A percentile compares a stretch with the other conserved stretches of the same genome.
Conservation (phyloP, 768 basidiomycete species). For the Tylopilus felleus region DNA sequence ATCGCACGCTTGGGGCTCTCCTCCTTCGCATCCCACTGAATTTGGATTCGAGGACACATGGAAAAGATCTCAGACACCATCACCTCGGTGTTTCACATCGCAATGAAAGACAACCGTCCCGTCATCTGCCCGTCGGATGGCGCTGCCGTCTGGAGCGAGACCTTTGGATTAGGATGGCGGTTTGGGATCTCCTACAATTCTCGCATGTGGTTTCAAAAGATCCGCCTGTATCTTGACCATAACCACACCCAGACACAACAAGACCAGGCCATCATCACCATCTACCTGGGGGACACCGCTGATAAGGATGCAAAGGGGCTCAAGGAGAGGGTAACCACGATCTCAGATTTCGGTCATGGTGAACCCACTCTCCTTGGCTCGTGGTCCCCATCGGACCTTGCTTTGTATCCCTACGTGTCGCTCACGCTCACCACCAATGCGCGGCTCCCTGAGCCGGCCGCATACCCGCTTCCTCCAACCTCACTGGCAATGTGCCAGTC, state of each 20-base stretch:
- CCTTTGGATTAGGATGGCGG: slow-evolving; percentile 29
- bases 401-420: slow-evolving; percentile 19
- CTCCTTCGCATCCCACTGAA: too few relatives aligned
- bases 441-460: slow-evolving; percentile 1
- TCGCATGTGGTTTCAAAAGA: slow-evolving; percentile 22
- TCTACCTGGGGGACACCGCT: slow-evolving; percentile 8
- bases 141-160: slow-evolving; percentile 22
- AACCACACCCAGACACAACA: slow-evolving; percentile 20
- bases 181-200: slow-evolving; percentile 21
- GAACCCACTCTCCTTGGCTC: slow-evolving; percentile 24
- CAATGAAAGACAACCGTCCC: slow-evolving; percentile 21
- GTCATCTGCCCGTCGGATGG: slow-evolving; percentile 9
- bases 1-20: too few relatives aligned
- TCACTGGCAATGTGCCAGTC: slow-evolving; percentile 22
- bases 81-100: slow-evolving; percentile 25
- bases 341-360: slow-evolving; percentile 27
- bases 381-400: slow-evolving; percentile 13
- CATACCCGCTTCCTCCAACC: slow-evolving; percentile 16
- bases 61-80: slow-evolving; percentile 26
- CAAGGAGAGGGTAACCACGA: slow-evolving; percentile 15
- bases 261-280: slow-evolving; percentile 15
- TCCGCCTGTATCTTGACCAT: slow-evolving; percentile 29
- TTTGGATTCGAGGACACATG: slow-evolving; percentile 3
- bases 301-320: slow-evolving; percentile 1
- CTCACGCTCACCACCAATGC: slow-evolving; percentile 21